Evolutionary conservation across 148 eudicot genomes (phyloP).

Genomic region (Chenopodium quinoa): DNA sequence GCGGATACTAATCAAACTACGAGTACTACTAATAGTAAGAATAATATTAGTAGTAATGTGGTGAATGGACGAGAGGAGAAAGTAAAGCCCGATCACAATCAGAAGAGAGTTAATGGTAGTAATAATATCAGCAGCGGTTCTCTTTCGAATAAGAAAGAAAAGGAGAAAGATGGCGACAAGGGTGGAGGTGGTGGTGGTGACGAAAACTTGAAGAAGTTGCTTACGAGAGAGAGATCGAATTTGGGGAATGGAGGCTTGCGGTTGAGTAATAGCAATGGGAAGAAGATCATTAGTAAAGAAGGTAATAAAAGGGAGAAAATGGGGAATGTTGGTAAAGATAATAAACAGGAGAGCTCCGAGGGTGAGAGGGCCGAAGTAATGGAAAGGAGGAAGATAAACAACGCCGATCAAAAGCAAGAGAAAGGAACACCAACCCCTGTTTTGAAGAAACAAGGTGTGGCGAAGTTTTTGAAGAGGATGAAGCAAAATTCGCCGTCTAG

Average conservation of each 20-base stretch:
- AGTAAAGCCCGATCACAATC: slow-evolving; percentile 11
- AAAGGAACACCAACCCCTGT: slow-evolving; percentile 8
- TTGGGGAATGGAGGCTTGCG: slow-evolving; percentile 26
- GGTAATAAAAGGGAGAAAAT: slow-evolving; percentile 10
- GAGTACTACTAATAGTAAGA: slow-evolving; percentile 1
- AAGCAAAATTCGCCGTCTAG: slow-evolving; percentile 36
- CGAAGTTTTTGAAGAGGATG: slow-evolving; percentile 36
- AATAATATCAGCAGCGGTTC: background rate
- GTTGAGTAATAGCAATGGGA: slow-evolving; percentile 26
- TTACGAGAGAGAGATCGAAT: slow-evolving; percentile 24
- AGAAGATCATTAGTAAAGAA: slow-evolving; percentile 26
- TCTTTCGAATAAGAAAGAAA: background rate
- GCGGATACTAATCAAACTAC: background rate
- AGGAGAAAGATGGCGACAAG: slow-evolving; percentile 13
- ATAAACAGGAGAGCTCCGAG: slow-evolving; percentile 20
- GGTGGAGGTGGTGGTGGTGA: background rate
- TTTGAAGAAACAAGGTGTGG: slow-evolving; percentile 41
- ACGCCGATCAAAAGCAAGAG: slow-evolving; percentile 26
- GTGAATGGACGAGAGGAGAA: slow-evolving; percentile 21
- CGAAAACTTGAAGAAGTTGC: slow-evolving; percentile 25
- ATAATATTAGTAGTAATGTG: background rate
- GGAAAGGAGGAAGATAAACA: slow-evolving; percentile 15
- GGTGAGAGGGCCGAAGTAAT: slow-evolving; percentile 10
- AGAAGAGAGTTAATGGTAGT: slow-evolving; percentile 14
- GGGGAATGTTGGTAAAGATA: background rate